Conservation (phyloP, 2,329 filamentous ascomycete species). For the Ophiostoma ips region DNA sequence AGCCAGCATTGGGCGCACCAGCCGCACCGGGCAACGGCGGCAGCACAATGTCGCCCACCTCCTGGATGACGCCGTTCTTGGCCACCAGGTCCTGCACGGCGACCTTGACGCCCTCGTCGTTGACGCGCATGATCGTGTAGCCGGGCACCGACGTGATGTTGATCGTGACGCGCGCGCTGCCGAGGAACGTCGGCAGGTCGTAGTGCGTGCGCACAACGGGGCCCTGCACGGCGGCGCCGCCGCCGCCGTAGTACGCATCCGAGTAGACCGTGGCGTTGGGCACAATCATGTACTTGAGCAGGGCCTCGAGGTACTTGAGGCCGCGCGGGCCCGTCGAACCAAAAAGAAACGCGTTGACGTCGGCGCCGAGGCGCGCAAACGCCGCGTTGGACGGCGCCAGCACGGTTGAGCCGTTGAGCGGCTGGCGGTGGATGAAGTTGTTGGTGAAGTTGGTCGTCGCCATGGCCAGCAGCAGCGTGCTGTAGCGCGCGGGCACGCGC, state of each 20-base stretch:
- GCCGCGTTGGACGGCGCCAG: conserved; percentile 73
- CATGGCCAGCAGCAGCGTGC: conserved; percentile 62
- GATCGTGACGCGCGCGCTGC: conserved; percentile 51
- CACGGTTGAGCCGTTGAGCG: conserved; percentile 52
- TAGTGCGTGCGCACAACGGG: conserved; percentile 42
- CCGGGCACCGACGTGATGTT: conserved; percentile 58
- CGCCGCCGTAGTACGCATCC: conserved; percentile 55
- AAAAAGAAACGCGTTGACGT: conserved; percentile 75
- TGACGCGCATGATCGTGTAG: conserved; percentile 59
- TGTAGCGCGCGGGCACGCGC: conserved; percentile 63
- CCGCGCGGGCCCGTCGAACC: conserved; percentile 57
- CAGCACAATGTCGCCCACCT: conserved; percentile 58
- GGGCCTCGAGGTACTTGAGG: conserved; percentile 58
- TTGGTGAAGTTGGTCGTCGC: conserved; percentile 58
- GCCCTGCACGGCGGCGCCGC: conserved; percentile 18
- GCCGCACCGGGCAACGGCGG: conserved; percentile 42
- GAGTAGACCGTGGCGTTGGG: conserved; percentile 67
- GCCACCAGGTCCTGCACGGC: conserved; percentile 56
- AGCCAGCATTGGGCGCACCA: conserved; percentile 1
- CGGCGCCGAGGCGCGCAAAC: conserved; percentile 60
- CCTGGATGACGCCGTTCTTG: conserved; percentile 70
- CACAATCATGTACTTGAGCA: conserved; percentile 68
- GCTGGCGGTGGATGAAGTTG: conserved; percentile 40
- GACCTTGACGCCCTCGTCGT: conserved; percentile 56
- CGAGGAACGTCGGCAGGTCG: conserved; percentile 60